These are phyloP conservation scores for Claviceps digitariae DNA, from an alignment of 2,329 filamentous ascomycete species.

Conservation along the genomic window DNA sequence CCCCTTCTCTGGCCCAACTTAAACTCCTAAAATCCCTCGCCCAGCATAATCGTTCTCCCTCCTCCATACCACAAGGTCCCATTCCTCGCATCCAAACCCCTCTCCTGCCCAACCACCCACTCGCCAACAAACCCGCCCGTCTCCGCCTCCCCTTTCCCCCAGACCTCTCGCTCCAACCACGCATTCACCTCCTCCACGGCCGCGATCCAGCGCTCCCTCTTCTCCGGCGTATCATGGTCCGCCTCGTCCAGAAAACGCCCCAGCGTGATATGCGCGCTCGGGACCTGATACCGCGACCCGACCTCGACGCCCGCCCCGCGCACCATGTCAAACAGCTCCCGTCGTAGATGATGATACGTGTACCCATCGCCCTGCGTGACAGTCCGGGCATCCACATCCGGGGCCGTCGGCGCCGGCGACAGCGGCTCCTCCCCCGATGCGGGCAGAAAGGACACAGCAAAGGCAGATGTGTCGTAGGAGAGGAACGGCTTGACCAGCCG, in stretches of 20 bases:
- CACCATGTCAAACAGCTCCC: conserved; percentile 57
- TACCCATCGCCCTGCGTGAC: conserved; percentile 47
- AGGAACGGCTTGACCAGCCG: conserved; percentile 71
- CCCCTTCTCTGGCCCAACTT: too few species aligned
- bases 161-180: conserved; percentile 59
- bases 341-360: conserved; percentile 81
- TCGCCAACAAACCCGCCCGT: conserved; percentile 48
- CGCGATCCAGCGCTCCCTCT: conserved; percentile 50
- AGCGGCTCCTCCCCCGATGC: conserved; percentile 46
- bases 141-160: conserved; percentile 40
- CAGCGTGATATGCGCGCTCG: conserved; percentile 80
- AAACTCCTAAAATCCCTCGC: conserved; percentile 45
- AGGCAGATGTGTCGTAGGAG: conserved; percentile 71
- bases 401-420: conserved; percentile 25
- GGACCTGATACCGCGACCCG: conserved; percentile 71
- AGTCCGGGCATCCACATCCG: conserved; percentile 18
- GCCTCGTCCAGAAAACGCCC: conserved; percentile 60
- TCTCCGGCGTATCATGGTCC: conserved; percentile 46
- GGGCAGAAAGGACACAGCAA: conserved; percentile 79
- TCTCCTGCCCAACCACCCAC: conserved; percentile 81
- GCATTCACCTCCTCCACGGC: conserved; percentile 64
- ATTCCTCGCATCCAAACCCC: conserved; percentile 60
- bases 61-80: conserved; percentile 81
- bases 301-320: conserved; percentile 52
- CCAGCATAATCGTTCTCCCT: conserved; percentile 53